A percentile compares a stretch with the other conserved stretches of the same genome.
Evolutionary conservation across 1,284 basidiomycete species (phyloP).

Genomic region (Schizophyllum amplum): DNA sequence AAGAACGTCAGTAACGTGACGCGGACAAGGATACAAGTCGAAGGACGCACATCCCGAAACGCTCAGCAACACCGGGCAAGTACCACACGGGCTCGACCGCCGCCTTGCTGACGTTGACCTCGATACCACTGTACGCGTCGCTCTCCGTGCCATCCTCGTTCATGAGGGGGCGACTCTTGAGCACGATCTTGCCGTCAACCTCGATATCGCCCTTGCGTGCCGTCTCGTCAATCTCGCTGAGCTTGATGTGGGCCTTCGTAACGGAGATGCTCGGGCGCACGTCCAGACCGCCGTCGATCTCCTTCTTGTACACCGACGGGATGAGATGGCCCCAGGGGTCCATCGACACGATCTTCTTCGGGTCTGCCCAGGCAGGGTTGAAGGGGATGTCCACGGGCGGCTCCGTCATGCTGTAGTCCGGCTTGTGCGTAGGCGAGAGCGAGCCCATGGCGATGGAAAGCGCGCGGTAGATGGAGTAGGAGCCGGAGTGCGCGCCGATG

Average conservation of each 20-base stretch:
- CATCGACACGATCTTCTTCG: slow-evolving; percentile 84
- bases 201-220: slow-evolving; percentile 66
- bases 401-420: slow-evolving; percentile 83
- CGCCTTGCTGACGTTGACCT: slow-evolving; percentile 82
- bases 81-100: slow-evolving; percentile 94
- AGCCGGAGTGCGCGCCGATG: slow-evolving; percentile 89
- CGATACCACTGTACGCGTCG: slow-evolving; percentile 71
- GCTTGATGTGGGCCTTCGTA: slow-evolving; percentile 83
- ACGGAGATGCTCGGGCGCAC: slow-evolving; percentile 88
- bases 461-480: slow-evolving; percentile 92
- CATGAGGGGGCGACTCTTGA: slow-evolving; percentile 50
- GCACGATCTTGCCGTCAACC: slow-evolving; percentile 81
- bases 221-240: slow-evolving; percentile 85
- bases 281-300: slow-evolving; percentile 63
- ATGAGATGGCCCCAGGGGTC: slow-evolving; percentile 94
- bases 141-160: slow-evolving; percentile 57
- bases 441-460: slow-evolving; percentile 88
- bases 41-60: slow-evolving; percentile 75
- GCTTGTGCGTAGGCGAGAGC: slow-evolving; percentile 78
- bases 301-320: slow-evolving; percentile 67
- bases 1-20: slow-evolving; percentile 3
- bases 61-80: slow-evolving; percentile 85
- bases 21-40: not conserved
- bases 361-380: slow-evolving; percentile 76
- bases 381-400: slow-evolving; percentile 82